These are phyloP conservation scores for Metschnikowia aberdeeniae DNA, from an alignment of 805 yeast genomes.

Conservation along the genomic window DNA sequence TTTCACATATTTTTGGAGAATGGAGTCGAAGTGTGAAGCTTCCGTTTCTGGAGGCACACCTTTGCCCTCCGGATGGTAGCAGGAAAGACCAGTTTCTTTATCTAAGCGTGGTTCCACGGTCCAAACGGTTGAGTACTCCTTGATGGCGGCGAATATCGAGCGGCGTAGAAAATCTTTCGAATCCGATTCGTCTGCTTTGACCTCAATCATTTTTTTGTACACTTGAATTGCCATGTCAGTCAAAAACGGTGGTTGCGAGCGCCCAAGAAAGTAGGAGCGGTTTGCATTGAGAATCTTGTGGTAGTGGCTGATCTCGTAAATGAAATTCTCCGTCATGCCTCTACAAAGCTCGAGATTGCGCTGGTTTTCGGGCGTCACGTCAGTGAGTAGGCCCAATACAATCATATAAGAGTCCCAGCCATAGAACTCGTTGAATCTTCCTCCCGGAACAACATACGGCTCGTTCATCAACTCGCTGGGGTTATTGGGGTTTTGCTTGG, in stretches of 20 bases:
- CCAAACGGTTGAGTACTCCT: constrained; percentile 85
- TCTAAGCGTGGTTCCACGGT: constrained; percentile 69
- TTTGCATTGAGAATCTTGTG: constrained; percentile 94
- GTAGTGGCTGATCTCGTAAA: constrained; percentile 83
- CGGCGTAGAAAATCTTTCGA: constrained; percentile 52
- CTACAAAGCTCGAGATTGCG: constrained; percentile 65
- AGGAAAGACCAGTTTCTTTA: constrained; percentile 68
- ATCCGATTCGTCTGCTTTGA: constrained; percentile 29
- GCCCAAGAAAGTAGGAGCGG: constrained; percentile 80
- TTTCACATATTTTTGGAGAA: constrained; percentile 62
- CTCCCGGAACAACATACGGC: constrained; percentile 96
- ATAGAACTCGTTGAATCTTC: constrained; percentile 91
- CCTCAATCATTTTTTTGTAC: constrained; percentile 52
- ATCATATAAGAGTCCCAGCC: constrained; percentile 99
- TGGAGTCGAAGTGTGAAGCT: constrained; percentile 74
- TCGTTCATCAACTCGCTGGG: constrained; percentile 53
- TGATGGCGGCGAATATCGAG: constrained; percentile 74
- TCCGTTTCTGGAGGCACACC: constrained; percentile 99
- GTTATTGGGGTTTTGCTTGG: constrained; percentile 54
- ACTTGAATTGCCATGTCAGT: constrained; percentile 86
- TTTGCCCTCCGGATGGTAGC: constrained; percentile 83
- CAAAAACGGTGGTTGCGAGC: constrained; percentile 95
- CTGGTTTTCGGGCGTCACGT: constrained; percentile 31
- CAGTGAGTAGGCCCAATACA: constrained; percentile 72
- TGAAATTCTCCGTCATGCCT: constrained; percentile 90